These are phyloP conservation scores for Daldinia caldariorum DNA, from an alignment of 495 filamentous ascomycete genomes.

Conservation along the genomic window DNA sequence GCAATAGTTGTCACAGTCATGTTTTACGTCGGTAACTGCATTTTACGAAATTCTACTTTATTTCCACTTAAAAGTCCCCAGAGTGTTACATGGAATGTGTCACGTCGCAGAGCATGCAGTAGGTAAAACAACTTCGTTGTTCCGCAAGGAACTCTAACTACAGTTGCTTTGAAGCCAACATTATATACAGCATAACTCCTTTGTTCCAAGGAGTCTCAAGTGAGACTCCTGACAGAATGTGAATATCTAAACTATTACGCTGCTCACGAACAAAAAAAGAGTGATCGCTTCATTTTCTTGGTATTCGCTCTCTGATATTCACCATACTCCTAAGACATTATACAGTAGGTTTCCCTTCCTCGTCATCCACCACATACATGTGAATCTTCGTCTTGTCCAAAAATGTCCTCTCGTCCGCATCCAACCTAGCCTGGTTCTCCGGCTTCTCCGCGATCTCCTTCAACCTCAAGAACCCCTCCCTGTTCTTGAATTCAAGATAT, in stretches of 20 bases:
- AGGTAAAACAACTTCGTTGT: too few species aligned
- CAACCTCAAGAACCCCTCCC: constrained; percentile 1
- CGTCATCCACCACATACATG: not conserved
- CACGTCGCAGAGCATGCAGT: too few species aligned
- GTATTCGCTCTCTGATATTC: not conserved
- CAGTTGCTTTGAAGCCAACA: too few species aligned
- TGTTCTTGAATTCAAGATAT: not conserved
- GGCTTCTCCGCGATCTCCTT: constrained; percentile 4
- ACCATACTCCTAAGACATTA: not conserved
- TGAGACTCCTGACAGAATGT: too few species aligned
- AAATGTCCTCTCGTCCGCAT: not conserved
- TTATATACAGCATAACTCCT: too few species aligned
- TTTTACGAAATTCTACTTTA: not conserved
- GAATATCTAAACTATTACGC: not conserved
- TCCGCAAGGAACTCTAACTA: too few species aligned
- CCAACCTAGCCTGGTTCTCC: constrained; percentile 1
- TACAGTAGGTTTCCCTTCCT: not conserved
- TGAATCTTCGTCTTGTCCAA: not conserved
- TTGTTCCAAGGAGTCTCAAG: too few species aligned
- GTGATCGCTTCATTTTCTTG: not conserved
- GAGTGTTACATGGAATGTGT: not conserved
- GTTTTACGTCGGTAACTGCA: not conserved
- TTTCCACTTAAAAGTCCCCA: not conserved
- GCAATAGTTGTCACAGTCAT: not conserved
- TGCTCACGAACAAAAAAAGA: too few species aligned